These are phyloP conservation scores for Neonothopanus nambi DNA, from an alignment of 1,284 basidiomycete genomes.

Conservation along the genomic window DNA sequence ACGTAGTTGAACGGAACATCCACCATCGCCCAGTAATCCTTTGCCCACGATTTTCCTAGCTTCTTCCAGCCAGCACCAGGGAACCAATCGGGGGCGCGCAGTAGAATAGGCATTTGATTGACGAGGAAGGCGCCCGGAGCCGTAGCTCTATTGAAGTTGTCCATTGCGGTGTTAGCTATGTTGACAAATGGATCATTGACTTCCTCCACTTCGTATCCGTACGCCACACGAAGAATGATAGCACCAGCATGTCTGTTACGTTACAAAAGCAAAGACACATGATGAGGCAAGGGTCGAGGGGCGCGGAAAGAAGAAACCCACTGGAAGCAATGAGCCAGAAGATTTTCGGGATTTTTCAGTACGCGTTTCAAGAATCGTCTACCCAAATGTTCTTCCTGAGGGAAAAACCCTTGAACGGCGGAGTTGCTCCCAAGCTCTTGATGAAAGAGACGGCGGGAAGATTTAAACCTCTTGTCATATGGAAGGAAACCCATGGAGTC, in stretches of 20 bases:
- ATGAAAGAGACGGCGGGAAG: slow-evolving; percentile 19
- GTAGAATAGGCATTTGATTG: slow-evolving; percentile 33
- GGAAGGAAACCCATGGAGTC: slow-evolving; percentile 22
- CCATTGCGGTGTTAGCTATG: slow-evolving; percentile 22
- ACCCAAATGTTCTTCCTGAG: slow-evolving; percentile 26
- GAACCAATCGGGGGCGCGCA: slow-evolving; percentile 32
- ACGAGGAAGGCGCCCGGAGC: slow-evolving; percentile 32
- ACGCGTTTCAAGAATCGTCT: slow-evolving; percentile 26
- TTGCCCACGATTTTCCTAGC: slow-evolving; percentile 22
- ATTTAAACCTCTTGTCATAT: slow-evolving; percentile 25
- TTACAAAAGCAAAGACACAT: background rate
- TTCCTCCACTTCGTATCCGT: slow-evolving; percentile 31
- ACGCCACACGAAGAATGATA: slow-evolving; percentile 30
- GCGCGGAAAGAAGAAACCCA: slow-evolving; percentile 4
- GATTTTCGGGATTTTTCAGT: slow-evolving; percentile 19
- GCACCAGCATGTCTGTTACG: slow-evolving; percentile 27
- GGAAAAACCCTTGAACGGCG: slow-evolving; percentile 19
- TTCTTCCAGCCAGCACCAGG: slow-evolving; percentile 36
- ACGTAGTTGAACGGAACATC: slow-evolving; percentile 29
- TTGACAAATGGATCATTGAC: slow-evolving; percentile 26
- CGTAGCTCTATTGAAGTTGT: slow-evolving; percentile 21
- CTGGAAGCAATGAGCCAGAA: slow-evolving; percentile 21
- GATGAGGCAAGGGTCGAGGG: background rate
- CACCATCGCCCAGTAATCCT: slow-evolving; percentile 22
- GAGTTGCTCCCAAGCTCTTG: slow-evolving; percentile 27